A percentile compares a stretch with the other conserved stretches of the same genome.
phyloP scores from a whole-genome alignment of 2,329 filamentous ascomycete species.

The Colletotrichum horii region DNA sequence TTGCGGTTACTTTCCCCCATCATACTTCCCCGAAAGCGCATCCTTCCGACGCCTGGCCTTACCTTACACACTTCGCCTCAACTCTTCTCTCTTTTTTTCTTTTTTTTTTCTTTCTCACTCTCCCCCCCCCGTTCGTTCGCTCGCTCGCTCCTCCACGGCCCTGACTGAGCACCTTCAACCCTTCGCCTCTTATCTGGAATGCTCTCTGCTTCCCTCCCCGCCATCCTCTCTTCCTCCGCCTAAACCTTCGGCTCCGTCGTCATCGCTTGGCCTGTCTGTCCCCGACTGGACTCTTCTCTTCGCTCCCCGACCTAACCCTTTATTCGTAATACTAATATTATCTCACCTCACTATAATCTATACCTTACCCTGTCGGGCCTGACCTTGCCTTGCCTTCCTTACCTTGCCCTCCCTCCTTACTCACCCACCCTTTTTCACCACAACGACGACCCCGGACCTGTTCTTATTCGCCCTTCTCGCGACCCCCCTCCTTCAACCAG shows the following conservation, averaged over 20 bases:
- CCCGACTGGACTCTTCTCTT: not conserved
- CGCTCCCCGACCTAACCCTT: conserved; percentile 13
- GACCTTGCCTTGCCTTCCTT: conserved; percentile 7
- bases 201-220: conserved; percentile 5
- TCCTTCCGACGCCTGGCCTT: not conserved
- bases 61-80: not conserved
- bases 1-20: not conserved
- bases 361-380: conserved; percentile 16
- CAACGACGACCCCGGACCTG: conserved; percentile 7
- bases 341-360: conserved; percentile 18
- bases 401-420: conserved; percentile 7
- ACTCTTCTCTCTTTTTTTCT: not conserved
- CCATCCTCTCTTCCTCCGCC: not conserved
- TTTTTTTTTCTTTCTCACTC: not conserved
- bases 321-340: conserved; percentile 22
- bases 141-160: not conserved
- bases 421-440: conserved; percentile 4
- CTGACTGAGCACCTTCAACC: not conserved
- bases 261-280: conserved; percentile 1
- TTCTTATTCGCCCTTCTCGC: conserved; percentile 6
- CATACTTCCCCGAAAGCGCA: not conserved
- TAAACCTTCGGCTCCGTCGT: conserved; percentile 1
- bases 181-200: conserved; percentile 7
- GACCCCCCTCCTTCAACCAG: conserved; percentile 11
- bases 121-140: not conserved